A percentile compares a stretch with the other conserved stretches of the same genome.
phyloP scores from a whole-genome alignment of 164 flowering plant genomes.

The Litsea cubeba region DNA sequence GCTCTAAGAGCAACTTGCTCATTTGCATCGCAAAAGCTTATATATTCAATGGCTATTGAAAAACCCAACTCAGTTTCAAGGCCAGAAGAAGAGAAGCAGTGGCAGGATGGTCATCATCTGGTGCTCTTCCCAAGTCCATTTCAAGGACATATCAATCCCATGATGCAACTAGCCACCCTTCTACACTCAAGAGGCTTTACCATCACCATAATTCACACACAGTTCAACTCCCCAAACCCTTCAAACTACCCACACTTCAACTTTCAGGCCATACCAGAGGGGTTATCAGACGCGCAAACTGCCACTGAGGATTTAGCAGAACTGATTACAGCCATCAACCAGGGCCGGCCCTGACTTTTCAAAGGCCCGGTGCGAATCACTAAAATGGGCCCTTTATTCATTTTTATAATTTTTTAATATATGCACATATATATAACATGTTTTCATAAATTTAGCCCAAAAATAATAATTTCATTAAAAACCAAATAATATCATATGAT shows the following conservation, averaged over 20 bases:
- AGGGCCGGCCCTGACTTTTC: too few species aligned
- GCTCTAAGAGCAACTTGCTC: too few species aligned
- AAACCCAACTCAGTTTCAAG: background rate
- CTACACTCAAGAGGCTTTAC: constrained; percentile 46
- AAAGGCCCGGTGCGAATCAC: too few species aligned
- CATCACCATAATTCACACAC: constrained; percentile 41
- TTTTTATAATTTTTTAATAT: too few species aligned
- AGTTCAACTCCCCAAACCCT: constrained; percentile 35
- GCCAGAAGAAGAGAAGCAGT: background rate
- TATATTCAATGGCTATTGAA: too few species aligned
- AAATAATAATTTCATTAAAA: too few species aligned
- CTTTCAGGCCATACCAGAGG: constrained; percentile 20
- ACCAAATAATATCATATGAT: too few species aligned
- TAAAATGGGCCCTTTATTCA: too few species aligned
- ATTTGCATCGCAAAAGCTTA: too few species aligned
- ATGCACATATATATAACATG: too few species aligned
- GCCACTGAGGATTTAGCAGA: constrained; percentile 7
- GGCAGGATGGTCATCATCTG: constrained; percentile 7
- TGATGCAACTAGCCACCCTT: constrained; percentile 43
- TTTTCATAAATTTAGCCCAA: too few species aligned
- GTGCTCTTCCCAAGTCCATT: constrained; percentile 42
- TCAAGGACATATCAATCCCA: constrained; percentile 55
- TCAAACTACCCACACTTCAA: constrained; percentile 28
- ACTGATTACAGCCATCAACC: constrained; percentile 17
- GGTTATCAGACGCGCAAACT: constrained; percentile 7